Base-by-base conservation (phyloP, 805 yeast genomes). In the Teunomyces panamensis region DNA sequence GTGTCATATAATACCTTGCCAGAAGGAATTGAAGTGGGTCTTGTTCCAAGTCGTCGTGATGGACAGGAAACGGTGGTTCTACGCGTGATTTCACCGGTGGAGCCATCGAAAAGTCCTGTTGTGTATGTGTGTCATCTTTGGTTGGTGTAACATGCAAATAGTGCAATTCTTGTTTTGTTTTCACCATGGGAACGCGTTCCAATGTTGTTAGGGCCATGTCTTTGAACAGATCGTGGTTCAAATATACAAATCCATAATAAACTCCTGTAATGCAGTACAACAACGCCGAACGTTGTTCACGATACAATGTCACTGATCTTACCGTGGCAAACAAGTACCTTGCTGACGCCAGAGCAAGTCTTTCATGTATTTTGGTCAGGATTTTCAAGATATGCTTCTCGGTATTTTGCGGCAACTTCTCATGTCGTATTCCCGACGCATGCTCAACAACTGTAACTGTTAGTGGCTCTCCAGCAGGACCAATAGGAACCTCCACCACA, bases 1-100 rank as follows among this genome's bases (percentile, higher is more conserved):
- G 57, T 2, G 67, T 69, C 44, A 56, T 57, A 49, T 54, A 69
- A 54, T 73, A 73, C 32, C 75, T 55, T 1, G 68, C 56, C 16
- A 37, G 46, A n/a, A 73, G 52, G 46, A 69, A 73, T 3, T 50
- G 57, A 2, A 55, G 43, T 0, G 76, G 74, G 28, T 61, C 65
- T 26, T 10, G 16, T n/a, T 47, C 44, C 5, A 37, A 29, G 14
- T 37, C 41, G 13, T 26, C 27, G 9, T 37, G 29, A 20, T 37
- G 30, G 1, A 42, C 28, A 6, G 26, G n/a, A 20, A 20, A 4
- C 8, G 44, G 10, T 5, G 62, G 62, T 8, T 58, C 52, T 3
- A 49, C 17, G 5, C 26, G 14, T 2, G 35, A 9, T 16, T 39
- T 20, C 5, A 11, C 5, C 1, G 57, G 59, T 13, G 62, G 57